Evolutionary conservation across 2,329 filamentous ascomycete genomes (phyloP).

Genomic region (Neonectria punicea): DNA sequence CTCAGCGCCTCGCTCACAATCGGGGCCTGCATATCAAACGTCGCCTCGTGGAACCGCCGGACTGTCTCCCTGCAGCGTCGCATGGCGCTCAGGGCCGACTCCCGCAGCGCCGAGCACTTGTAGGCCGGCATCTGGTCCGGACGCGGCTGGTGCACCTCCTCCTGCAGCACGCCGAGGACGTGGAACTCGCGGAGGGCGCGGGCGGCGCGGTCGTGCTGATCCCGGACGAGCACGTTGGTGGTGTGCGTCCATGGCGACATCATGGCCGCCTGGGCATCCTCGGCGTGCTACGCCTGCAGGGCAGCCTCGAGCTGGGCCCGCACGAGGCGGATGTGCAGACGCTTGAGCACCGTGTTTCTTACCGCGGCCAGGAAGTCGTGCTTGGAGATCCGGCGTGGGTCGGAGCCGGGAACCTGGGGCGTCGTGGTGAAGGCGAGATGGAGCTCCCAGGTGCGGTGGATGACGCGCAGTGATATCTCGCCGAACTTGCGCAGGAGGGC

Average conservation of each 20-base stretch:
- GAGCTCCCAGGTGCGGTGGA: constrained; percentile 36
- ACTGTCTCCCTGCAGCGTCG: constrained; percentile 30
- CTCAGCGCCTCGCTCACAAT: constrained; percentile 2
- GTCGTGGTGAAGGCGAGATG: constrained; percentile 27
- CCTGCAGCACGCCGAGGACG: constrained; percentile 8
- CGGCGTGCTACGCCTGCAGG: constrained; percentile 34
- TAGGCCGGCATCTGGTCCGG: constrained; percentile 9
- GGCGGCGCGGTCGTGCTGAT: constrained; percentile 23
- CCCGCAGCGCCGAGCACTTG: constrained; percentile 21
- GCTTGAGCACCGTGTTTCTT: constrained; percentile 22
- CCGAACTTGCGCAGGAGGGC: constrained; percentile 35
- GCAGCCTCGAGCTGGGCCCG: constrained; percentile 29
- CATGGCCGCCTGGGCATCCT: constrained; percentile 26
- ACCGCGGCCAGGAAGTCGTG: constrained; percentile 26
- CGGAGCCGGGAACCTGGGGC: constrained; percentile 24
- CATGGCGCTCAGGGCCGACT: constrained; percentile 11
- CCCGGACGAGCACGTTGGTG: constrained; percentile 27
- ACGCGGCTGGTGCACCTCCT: constrained; percentile 18
- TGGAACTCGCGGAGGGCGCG: constrained; percentile 14
- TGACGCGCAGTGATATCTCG: constrained; percentile 30
- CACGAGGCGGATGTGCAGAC: constrained; percentile 26
- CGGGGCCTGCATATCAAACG: background rate
- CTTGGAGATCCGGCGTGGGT: constrained; percentile 17
- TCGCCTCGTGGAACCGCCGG: constrained; percentile 16
- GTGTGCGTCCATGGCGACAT: constrained; percentile 13